Percentiles rank a stretch among this genome's conserved stretches.
These are phyloP conservation scores for Linnemannia elongata DNA, from an alignment of 192 early-diverging fungal species.

Conservation along the genomic window DNA sequence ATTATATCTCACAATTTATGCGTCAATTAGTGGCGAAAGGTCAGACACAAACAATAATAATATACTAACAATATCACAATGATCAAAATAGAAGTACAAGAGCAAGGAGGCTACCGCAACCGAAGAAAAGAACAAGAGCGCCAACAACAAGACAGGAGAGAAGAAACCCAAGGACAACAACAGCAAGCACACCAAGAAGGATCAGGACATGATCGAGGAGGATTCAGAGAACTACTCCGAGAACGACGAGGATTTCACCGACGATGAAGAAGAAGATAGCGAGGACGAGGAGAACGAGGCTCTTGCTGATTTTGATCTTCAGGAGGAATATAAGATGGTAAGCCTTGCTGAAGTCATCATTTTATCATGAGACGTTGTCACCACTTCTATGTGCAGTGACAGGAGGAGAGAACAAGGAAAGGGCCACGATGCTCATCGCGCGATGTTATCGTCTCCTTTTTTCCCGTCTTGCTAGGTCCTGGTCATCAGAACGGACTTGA, in stretches of 20 bases:
- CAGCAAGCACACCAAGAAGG: not conserved
- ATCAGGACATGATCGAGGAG: conserved; percentile 28
- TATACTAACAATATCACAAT: not conserved
- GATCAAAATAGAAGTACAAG: not conserved
- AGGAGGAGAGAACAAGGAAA: not conserved
- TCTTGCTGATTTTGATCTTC: conserved; percentile 32
- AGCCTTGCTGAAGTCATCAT: not conserved
- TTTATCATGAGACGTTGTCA: too few relatives aligned
- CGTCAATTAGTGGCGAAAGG: not conserved
- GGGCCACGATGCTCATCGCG: too few relatives aligned
- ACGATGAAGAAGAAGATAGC: conserved; percentile 29
- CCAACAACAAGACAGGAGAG: not conserved
- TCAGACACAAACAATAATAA: not conserved
- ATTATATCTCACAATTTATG: too few relatives aligned
- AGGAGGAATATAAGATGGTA: conserved; percentile 52
- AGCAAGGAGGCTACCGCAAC: not conserved
- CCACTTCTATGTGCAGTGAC: not conserved
- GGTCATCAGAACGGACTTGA: conserved; percentile 88
- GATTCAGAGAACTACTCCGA: conserved; percentile 38
- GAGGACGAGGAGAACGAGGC: conserved; percentile 48
- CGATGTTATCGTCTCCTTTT: not conserved
- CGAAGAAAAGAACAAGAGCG: conserved; percentile 9
- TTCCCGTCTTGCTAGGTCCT: conserved; percentile 68
- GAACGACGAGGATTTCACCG: conserved; percentile 28
- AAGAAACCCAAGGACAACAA: not conserved